Evolutionary conservation across 2,329 filamentous ascomycete species (phyloP), one percentile per base, ranked within the genome.

Genomic region (Nannizziopsis arthrosporioides): DNA sequence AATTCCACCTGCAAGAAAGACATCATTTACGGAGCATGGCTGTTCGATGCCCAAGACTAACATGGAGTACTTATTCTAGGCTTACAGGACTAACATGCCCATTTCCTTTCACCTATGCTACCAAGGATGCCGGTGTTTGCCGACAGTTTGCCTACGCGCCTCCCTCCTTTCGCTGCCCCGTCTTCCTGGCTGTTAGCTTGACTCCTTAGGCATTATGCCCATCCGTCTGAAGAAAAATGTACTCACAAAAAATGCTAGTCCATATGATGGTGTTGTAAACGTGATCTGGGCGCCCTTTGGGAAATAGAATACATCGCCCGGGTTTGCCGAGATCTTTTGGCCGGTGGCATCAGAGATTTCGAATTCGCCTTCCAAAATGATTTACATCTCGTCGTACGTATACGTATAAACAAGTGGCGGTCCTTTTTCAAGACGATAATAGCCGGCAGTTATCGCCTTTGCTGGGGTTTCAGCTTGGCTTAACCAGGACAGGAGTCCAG

Each of bases 351-450:
- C 81, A 27, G 69, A 70, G 57, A 84, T 82, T 52, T 78, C 74
- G 58, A 80, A 82, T 55, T 76, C 72, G 11, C 81, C 81, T 56
- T 84, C 80, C 8, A 84, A 65, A 54, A 85, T 80, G 59, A 84
- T 81, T 69, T 84, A 84, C 76, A 82, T 82, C 69, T 84, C 81
- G 58, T 84, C 75, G 64, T 84, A 84, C 36, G 71, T 78, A 65
- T 84, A 84, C 30, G 73, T 77, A 68, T 84, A 84, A 7, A 79
- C 77, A 14, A 85, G 72, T 1, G 79, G 77, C 2, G 78, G 78
- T 56, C 81, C 80, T 55, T 81, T 80, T 57, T 82, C 78, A 9
- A 84, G 70, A 10, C 80, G 73, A 68, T 82, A 84, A 60, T 85
- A 75, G 17, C 81, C 81, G 6, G 70, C 69, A 0, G 75, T 76